A percentile compares a stretch with the other conserved stretches of the same genome.
These are phyloP conservation scores for Podila horticola DNA, from an alignment of 192 early-diverging fungal species.

Conservation along the genomic window DNA sequence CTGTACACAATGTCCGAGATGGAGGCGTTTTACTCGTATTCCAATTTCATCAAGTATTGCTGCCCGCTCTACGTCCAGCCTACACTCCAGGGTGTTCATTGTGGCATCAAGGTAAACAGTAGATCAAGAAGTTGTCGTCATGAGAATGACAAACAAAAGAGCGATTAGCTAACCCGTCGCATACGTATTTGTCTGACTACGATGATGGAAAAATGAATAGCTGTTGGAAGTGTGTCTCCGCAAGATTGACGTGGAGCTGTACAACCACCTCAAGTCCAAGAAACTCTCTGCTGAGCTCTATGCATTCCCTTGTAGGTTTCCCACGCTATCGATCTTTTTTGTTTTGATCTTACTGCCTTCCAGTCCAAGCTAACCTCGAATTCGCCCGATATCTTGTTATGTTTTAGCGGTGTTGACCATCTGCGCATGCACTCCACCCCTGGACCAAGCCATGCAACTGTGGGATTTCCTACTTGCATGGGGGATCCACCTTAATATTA, in stretches of 20 bases:
- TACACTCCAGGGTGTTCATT: constrained; percentile 89
- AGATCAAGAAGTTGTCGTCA: not conserved
- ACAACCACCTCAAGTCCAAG: constrained; percentile 75
- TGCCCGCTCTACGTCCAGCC: constrained; percentile 96
- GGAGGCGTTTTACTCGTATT: constrained; percentile 89
- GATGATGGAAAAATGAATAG: constrained; percentile 39
- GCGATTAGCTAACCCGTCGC: not conserved
- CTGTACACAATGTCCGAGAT: constrained; percentile 92
- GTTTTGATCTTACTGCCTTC: constrained; percentile 5
- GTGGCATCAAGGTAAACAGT: constrained; percentile 78
- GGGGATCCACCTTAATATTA: constrained; percentile 93
- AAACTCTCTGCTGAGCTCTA: constrained; percentile 81
- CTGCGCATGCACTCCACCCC: constrained; percentile 87
- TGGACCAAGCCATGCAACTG: constrained; percentile 82
- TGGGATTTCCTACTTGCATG: constrained; percentile 95
- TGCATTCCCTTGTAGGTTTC: constrained; percentile 85
- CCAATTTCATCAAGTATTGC: constrained; percentile 85
- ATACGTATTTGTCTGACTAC: not conserved
- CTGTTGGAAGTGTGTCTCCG: constrained; percentile 86
- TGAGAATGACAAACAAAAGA: not conserved
- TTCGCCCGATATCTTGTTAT: not conserved
- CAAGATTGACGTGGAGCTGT: constrained; percentile 78
- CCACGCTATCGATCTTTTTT: not conserved
- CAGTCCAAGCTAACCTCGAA: not conserved
- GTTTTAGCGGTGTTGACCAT: constrained; percentile 86